Conservation (phyloP, 2,329 filamentous ascomycete genomes). For the Phaeosphaeriaceae sp. region DNA sequence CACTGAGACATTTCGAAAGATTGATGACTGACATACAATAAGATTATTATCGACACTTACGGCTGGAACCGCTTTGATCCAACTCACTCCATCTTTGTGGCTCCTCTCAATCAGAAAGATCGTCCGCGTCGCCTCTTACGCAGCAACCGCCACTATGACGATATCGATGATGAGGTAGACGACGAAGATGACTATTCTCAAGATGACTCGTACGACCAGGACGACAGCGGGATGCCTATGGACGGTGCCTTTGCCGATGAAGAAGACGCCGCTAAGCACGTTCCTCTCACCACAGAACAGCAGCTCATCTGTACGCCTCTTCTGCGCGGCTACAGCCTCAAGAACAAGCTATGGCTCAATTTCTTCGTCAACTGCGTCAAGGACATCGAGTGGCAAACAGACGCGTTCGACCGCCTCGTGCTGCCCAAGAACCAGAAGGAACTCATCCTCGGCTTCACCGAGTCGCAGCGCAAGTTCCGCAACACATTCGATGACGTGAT, state of each 20-base stretch:
- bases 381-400: constrained; percentile 54
- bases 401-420: constrained; percentile 55
- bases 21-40: neutral
- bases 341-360: constrained; percentile 37
- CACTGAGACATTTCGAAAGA: too few relatives aligned
- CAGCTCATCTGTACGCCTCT: constrained; percentile 56
- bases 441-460: constrained; percentile 67
- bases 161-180: constrained; percentile 12
- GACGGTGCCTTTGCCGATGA: constrained; percentile 26
- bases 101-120: constrained; percentile 45
- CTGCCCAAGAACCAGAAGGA: constrained; percentile 34
- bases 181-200: neutral
- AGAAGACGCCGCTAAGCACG: constrained; percentile 19
- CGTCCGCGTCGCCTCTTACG: neutral
- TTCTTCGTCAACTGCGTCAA: constrained; percentile 51
- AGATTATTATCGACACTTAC: constrained; percentile 62
- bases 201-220: constrained; percentile 11
- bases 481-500: constrained; percentile 54
- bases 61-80: constrained; percentile 62
- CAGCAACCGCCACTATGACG: constrained; percentile 11
- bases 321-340: constrained; percentile 40
- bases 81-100: constrained; percentile 48
- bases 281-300: constrained; percentile 21
- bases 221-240: constrained; percentile 21
- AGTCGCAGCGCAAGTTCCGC: constrained; percentile 68